A percentile compares a stretch with the other conserved stretches of the same genome.
These are phyloP conservation scores for Dentipellis fragilis DNA, from an alignment of 768 basidiomycete species.

Conservation along the genomic window DNA sequence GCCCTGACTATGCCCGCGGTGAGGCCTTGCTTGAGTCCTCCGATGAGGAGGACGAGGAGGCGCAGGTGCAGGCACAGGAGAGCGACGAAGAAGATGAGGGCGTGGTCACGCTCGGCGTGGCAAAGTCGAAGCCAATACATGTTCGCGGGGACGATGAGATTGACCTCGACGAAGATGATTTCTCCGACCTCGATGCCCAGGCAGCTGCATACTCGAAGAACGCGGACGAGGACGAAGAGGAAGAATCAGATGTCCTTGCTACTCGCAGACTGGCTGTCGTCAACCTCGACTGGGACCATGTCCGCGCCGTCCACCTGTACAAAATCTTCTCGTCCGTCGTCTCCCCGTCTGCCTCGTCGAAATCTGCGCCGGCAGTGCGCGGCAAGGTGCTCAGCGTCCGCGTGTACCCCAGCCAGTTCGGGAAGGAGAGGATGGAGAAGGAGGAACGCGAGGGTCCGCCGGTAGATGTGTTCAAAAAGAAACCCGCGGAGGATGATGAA, in stretches of 20 bases:
- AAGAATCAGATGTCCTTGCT: conserved; percentile 27
- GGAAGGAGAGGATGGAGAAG: conserved; percentile 71
- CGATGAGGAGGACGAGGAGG: conserved; percentile 51
- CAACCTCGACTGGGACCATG: conserved; percentile 97
- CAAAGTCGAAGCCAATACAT: conserved; percentile 31
- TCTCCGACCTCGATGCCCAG: conserved; percentile 66
- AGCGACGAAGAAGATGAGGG: conserved; percentile 38
- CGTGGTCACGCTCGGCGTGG: conserved; percentile 41
- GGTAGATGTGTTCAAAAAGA: conserved; percentile 65
- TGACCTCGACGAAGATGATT: conserved; percentile 71
- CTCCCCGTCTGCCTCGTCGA: conserved; percentile 39
- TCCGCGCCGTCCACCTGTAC: conserved; percentile 82
- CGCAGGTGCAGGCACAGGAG: conserved; percentile 9
- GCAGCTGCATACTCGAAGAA: conserved; percentile 47
- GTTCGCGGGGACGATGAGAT: conserved; percentile 44
- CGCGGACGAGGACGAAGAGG: conserved; percentile 33
- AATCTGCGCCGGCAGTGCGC: conserved; percentile 28
- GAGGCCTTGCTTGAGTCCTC: conserved; percentile 83
- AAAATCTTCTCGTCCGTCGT: conserved; percentile 87
- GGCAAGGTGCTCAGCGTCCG: conserved; percentile 71
- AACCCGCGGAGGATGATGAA: conserved; percentile 25
- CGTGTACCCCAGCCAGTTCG: conserved; percentile 91
- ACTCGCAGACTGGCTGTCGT: conserved; percentile 81
- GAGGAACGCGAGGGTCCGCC: conserved; percentile 93
- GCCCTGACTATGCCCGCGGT: conserved; percentile 84